Evolutionary conservation across 2,329 filamentous ascomycete genomes (phyloP), one percentile per base, ranked within the genome.

Genomic region (Fusarium sp.): DNA sequence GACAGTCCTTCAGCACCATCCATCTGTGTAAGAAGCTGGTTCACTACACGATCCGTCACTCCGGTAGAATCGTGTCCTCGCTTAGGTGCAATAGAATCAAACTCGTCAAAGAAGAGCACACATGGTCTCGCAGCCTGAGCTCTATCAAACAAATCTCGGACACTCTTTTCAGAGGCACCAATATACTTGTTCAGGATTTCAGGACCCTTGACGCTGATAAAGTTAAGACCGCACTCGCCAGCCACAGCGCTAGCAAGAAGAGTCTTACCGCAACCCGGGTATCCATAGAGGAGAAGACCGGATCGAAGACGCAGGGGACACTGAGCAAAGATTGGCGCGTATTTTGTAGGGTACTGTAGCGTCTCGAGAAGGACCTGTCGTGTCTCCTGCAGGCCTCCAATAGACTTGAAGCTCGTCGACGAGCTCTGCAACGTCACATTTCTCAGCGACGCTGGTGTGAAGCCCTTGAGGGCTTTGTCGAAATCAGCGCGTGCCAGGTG

Each of bases 181-280:
- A 99, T 99, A 78, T 99, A 99, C 80, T 99, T 99, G 84, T 99
- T 99, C 54, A 99, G 82, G 60, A 99, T 98, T 78, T 99, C 96
- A 0, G 96, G 96, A 1, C 96, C 96, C 81, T 99, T 99, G 74
- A 99, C 96, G 39, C 91, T 94, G 78, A 99, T 99, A 79, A 99
- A 99, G 79, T 99, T 99, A 62, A 99, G 88, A 0, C 95, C 95
- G 74, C 95, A 98, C 81, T 99, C 96, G 56, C 95, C 95, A 14
- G 96, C 96, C n/a, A 99, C 95, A 1, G 96, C 96, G 58, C 93
- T 97, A 20, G 96, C 96, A 11, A 99, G 88, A 10, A 99, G 85
- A 0, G 96, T 99, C 81, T 99, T 99, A 64, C 96, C 96, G 75
- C 96, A 98, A 4, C 96, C 96, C 0, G 96, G 96, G 74, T 92